Evolutionary conservation across 139 green algal genomes (phyloP).

Genomic region (Closterium sp.): DNA sequence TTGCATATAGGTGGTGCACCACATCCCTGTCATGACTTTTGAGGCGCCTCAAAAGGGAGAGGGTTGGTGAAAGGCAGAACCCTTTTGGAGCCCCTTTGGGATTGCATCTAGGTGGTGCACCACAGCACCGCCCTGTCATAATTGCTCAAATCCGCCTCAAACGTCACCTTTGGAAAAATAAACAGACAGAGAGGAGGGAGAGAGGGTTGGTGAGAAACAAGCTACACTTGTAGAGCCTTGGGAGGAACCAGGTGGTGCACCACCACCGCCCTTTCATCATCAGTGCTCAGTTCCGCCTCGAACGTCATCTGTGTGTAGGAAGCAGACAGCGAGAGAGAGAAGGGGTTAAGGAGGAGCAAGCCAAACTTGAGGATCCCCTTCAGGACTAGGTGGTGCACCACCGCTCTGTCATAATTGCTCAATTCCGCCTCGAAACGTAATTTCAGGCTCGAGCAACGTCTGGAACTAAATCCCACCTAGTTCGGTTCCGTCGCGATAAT

Average conservation of each 20-base stretch:
- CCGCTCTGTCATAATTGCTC: constrained; percentile 65
- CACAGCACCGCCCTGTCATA: constrained; percentile 72
- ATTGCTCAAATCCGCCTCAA: constrained; percentile 68
- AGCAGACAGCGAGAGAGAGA: too few species aligned
- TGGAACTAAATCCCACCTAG: background rate
- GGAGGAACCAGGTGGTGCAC: too few species aligned
- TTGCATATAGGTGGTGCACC: constrained; percentile 68
- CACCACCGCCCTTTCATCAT: constrained; percentile 59
- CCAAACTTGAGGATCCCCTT: too few species aligned
- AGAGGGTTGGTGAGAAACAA: too few species aligned
- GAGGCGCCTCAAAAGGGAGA: constrained; percentile 64
- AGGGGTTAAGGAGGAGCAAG: too few species aligned
- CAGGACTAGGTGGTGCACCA: too few species aligned
- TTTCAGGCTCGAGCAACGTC: too few species aligned
- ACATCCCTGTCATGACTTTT: constrained; percentile 70
- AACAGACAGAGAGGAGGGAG: background rate
- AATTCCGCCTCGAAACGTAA: constrained; percentile 69
- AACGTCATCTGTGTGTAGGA: constrained; percentile 64
- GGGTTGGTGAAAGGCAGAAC: constrained; percentile 3
- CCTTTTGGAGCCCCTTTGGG: constrained; percentile 66
- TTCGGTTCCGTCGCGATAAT: background rate
- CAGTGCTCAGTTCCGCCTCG: constrained; percentile 63
- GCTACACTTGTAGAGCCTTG: too few species aligned
- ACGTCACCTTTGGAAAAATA: constrained; percentile 60
- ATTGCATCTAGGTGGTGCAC: too few species aligned